Percentiles rank a stretch among this genome's conserved stretches.
phyloP scores from a whole-genome alignment of 2,329 filamentous ascomycete species.

The Chrysoporthe cubensis region DNA sequence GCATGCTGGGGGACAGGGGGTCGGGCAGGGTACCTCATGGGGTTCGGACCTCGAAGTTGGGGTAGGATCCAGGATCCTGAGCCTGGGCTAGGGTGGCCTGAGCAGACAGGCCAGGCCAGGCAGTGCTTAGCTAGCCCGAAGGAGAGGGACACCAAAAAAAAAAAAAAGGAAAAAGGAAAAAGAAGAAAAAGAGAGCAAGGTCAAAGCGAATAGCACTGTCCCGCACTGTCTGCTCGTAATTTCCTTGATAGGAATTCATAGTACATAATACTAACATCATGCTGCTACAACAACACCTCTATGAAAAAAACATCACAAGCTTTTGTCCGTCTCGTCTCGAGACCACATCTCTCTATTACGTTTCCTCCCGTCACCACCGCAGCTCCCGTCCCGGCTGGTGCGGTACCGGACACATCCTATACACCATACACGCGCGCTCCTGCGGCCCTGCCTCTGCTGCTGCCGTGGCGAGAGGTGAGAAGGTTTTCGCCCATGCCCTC shows the following conservation, averaged over 20 bases:
- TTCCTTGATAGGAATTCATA: neutral
- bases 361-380: neutral
- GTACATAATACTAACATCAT: neutral
- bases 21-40: constrained; percentile 6
- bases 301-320: neutral
- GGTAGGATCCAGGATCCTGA: constrained; percentile 13
- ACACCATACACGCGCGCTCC: neutral
- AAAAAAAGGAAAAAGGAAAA: neutral
- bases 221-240: constrained; percentile 1
- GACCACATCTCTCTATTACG: neutral
- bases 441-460: neutral
- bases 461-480: neutral
- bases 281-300: neutral
- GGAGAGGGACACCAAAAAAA: neutral
- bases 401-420: neutral
- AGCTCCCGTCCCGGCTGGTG: neutral
- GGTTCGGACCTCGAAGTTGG: neutral
- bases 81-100: constrained; percentile 3
- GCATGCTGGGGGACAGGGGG: neutral
- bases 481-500: neutral
- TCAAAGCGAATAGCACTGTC: constrained; percentile 9
- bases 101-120: neutral
- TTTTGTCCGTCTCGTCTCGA: neutral
- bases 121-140: neutral
- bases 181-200: neutral